phyloP scores from a whole-genome alignment of 2,329 filamentous ascomycete species.

The Aspergillus phoenicis region DNA sequence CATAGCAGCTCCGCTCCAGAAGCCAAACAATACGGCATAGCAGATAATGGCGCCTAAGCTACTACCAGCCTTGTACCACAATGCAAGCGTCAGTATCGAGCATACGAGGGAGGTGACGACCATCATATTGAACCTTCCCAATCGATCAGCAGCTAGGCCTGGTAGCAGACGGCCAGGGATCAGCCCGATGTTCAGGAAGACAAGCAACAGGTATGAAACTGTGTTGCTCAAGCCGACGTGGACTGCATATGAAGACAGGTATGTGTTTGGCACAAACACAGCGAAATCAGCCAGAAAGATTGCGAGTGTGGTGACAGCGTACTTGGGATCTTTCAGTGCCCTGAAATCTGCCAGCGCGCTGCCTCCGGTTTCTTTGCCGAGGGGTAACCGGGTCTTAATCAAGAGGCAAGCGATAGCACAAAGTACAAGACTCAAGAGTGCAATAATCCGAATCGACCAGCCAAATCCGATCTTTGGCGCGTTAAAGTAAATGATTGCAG shows the following conservation, averaged over 20 bases:
- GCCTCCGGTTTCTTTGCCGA: not conserved
- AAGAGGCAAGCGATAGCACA: slow-evolving; percentile 1
- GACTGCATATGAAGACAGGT: slow-evolving; percentile 37
- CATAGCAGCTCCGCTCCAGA: slow-evolving; percentile 6
- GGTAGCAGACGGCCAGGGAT: slow-evolving; percentile 40
- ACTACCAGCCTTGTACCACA: slow-evolving; percentile 2
- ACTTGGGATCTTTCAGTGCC: slow-evolving; percentile 27
- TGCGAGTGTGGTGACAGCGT: slow-evolving; percentile 30
- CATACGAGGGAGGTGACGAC: slow-evolving; percentile 9
- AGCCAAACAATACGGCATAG: slow-evolving; percentile 5
- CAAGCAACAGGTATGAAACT: slow-evolving; percentile 34
- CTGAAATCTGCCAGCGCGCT: slow-evolving; percentile 24
- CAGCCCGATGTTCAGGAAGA: slow-evolving; percentile 36
- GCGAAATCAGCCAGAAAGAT: slow-evolving; percentile 41
- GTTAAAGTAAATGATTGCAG: slow-evolving; percentile 34
- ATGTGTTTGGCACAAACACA: slow-evolving; percentile 40
- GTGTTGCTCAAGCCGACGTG: slow-evolving; percentile 26
- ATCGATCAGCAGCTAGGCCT: slow-evolving; percentile 35
- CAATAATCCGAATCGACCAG: slow-evolving; percentile 37
- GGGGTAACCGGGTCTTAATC: slow-evolving; percentile 7
- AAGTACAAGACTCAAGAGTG: slow-evolving; percentile 24
- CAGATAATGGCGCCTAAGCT: slow-evolving; percentile 3
- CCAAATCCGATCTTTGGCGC: slow-evolving; percentile 34
- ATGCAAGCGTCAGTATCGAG: not conserved
- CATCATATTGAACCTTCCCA: slow-evolving; percentile 41